These are phyloP conservation scores for Aspergillus brunneoviolaceus DNA, from an alignment of 2,329 filamentous ascomycete genomes.

Conservation along the genomic window DNA sequence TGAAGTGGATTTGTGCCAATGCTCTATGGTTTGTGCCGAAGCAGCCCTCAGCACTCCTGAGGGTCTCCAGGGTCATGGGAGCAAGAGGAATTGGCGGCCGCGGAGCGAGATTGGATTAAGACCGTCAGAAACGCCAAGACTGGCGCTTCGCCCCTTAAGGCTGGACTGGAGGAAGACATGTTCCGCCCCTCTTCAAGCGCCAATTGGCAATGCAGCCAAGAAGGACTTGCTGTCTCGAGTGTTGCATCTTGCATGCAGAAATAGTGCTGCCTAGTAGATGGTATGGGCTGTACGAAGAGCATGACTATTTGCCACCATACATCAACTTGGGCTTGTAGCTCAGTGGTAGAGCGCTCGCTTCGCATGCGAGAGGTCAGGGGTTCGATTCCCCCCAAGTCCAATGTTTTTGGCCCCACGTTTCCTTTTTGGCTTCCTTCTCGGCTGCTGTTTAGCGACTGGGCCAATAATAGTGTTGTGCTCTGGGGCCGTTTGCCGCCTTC, in stretches of 20 bases:
- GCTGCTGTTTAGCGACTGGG: too few relatives aligned
- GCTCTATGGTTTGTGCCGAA: background rate
- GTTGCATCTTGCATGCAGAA: background rate
- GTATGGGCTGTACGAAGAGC: rapidly evolving
- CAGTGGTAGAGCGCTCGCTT: background rate
- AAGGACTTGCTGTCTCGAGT: background rate
- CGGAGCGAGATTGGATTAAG: background rate
- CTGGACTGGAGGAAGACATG: background rate
- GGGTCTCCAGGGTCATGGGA: background rate
- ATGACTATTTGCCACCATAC: background rate
- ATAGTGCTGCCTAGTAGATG: background rate
- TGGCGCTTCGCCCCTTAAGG: background rate
- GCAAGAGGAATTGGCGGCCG: background rate
- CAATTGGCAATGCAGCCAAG: background rate
- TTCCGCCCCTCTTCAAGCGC: background rate
- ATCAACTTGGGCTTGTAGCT: background rate
- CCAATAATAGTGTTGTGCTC: too few relatives aligned
- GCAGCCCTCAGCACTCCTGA: background rate
- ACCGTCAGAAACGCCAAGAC: background rate
- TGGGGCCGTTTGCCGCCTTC: too few relatives aligned
- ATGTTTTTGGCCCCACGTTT: background rate
- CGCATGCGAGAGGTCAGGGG: background rate
- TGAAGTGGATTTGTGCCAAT: background rate
- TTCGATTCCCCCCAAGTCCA: background rate
- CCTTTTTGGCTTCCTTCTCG: background rate